Evolutionary conservation across 2,329 filamentous ascomycete genomes (phyloP), one percentile per base, ranked within the genome.

Genomic region (Hymenoscyphus fructigenus): DNA sequence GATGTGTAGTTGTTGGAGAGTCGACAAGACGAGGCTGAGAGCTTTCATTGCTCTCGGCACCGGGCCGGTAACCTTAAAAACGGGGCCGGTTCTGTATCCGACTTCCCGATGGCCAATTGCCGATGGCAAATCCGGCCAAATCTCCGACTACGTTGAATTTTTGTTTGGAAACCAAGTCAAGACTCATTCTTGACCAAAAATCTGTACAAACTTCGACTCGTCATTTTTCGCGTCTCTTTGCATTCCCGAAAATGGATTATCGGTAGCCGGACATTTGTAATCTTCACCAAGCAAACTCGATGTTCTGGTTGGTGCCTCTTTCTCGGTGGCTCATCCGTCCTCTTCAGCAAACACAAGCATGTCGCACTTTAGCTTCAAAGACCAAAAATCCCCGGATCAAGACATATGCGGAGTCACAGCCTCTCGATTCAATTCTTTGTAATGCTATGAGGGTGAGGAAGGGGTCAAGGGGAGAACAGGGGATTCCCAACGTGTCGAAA

Each of bases 281-380:
- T 36, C 4, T 15, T 9, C 9, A 50, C n/a, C 20, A 26, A 23
- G 23, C 44, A 50, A 23, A 5, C 44, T 50, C 44, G 7, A 50
- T 50, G 44, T 50, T 50, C 44, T 23, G 44, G n/a, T 23, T 26
- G 44, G 9, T 50, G 20, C 44, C 44, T 20, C 44, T 23, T 59
- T 50, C 53, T 36, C 38, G 61, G 53, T 68, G 68, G 66, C 47
- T 71, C 62, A 59, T 71, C 50, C 70, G 67, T 61, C 50, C 60
- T 59, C 57, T 59, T 61, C 61, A 62, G 60, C 66, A 71, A 67
- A 67, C 67, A 62, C 58, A 63, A 57, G 41, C 26, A 29, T 47
- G 36, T 34, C 66, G 65, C 62, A 66, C 56, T 62, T 71, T 66
- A 60, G 66, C 65, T 58, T 69, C 74, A 73, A 71, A 69, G 59